phyloP scores from a whole-genome alignment of 768 basidiomycete genomes.

The Suillus alpinus region DNA sequence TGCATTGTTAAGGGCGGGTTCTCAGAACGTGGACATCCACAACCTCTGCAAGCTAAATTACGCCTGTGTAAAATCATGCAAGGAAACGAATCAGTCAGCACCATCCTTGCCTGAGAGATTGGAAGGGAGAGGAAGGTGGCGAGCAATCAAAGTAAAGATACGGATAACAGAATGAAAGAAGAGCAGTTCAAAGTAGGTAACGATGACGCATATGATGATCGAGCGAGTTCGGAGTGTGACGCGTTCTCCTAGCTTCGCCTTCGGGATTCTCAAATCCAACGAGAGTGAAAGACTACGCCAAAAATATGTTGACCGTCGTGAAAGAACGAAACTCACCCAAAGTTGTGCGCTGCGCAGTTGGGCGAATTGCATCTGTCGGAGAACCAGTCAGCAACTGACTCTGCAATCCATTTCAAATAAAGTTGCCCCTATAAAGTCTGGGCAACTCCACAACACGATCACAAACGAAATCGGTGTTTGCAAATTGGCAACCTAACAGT shows the following conservation, averaged over 20 bases:
- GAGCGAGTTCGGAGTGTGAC: not conserved
- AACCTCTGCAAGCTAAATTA: slow-evolving; percentile 74
- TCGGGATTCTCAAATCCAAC: not conserved
- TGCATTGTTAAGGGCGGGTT: slow-evolving; percentile 29
- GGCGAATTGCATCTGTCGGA: slow-evolving; percentile 58
- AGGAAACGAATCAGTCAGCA: slow-evolving; percentile 48
- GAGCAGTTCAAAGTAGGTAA: slow-evolving; percentile 27
- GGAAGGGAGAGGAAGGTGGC: slow-evolving; percentile 11
- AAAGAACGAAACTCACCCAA: slow-evolving; percentile 57
- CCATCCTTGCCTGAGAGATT: slow-evolving; percentile 18
- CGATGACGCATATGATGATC: slow-evolving; percentile 15
- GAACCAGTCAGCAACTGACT: slow-evolving; percentile 13
- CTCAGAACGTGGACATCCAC: slow-evolving; percentile 58
- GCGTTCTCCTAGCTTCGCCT: not conserved
- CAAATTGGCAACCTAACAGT: slow-evolving; percentile 10
- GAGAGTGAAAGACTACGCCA: not conserved
- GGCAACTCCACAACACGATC: slow-evolving; percentile 2
- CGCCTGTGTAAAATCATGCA: slow-evolving; percentile 60
- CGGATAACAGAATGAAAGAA: slow-evolving; percentile 11
- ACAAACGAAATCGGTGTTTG: slow-evolving; percentile 14
- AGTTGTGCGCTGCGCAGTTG: slow-evolving; percentile 80
- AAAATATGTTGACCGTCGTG: not conserved
- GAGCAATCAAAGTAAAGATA: slow-evolving; percentile 1
- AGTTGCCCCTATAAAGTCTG: slow-evolving; percentile 11
- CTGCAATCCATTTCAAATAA: slow-evolving; percentile 18